Percentiles rank a stretch among this genome's conserved stretches.
Evolutionary conservation across 2,329 filamentous ascomycete species (phyloP).

Genomic region (Myriosclerotinia scirpicola): DNA sequence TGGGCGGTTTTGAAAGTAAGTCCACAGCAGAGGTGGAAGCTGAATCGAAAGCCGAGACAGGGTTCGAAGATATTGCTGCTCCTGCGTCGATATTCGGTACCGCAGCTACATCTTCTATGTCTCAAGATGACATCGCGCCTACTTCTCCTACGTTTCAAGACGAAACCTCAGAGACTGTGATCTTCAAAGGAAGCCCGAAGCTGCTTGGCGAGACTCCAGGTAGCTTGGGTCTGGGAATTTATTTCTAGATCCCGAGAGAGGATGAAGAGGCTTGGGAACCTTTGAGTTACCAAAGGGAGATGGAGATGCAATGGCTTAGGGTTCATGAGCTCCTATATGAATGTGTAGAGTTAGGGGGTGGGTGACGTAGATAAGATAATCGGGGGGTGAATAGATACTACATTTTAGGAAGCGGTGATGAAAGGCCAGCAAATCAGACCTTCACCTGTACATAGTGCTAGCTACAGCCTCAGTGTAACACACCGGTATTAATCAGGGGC

Average conservation of each 20-base stretch:
- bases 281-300: neutral
- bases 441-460: too few species aligned
- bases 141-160: conserved; percentile 33
- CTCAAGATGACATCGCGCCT: conserved; percentile 26
- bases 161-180: conserved; percentile 29
- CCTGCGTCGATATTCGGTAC: conserved; percentile 34
- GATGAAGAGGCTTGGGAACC: neutral
- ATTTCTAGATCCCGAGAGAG: neutral
- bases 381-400: too few species aligned
- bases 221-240: neutral
- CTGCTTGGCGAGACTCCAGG: neutral
- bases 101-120: too few species aligned
- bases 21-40: conserved; percentile 26
- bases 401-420: too few species aligned
- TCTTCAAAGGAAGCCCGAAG: neutral
- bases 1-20: too few species aligned
- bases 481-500: too few species aligned
- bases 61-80: conserved; percentile 37
- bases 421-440: too few species aligned
- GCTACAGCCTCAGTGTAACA: too few species aligned
- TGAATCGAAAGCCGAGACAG: conserved; percentile 35
- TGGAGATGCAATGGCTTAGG: too few species aligned
- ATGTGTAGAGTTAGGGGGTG: neutral
- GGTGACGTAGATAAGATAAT: too few species aligned
- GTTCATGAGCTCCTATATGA: neutral